Percentiles rank a stretch among this genome's conserved stretches.
Conservation (phyloP, 495 filamentous ascomycete species). For the Tuber umbilicatum region DNA sequence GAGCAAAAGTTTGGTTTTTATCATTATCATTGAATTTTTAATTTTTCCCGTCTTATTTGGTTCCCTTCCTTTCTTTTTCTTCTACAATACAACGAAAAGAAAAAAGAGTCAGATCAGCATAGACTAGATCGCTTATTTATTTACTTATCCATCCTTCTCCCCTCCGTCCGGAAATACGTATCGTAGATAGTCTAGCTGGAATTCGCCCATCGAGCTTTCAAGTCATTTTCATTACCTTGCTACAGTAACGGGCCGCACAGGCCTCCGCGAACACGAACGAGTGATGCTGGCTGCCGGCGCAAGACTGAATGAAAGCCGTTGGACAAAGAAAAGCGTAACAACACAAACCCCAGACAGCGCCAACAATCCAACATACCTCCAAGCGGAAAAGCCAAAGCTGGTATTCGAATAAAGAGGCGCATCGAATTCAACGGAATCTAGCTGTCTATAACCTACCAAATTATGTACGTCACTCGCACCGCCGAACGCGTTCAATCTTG, state of each 20-base stretch:
- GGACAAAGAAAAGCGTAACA: too few relatives aligned
- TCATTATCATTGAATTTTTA: constrained; percentile 5
- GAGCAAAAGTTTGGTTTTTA: not conserved
- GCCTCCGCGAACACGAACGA: constrained; percentile 28
- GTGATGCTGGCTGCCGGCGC: constrained; percentile 25
- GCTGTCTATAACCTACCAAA: too few relatives aligned
- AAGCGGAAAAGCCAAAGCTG: too few relatives aligned
- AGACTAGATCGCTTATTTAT: not conserved
- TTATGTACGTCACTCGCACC: too few relatives aligned
- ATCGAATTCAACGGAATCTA: too few relatives aligned
- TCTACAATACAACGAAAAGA: too few relatives aligned
- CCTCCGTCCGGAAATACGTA: not conserved
- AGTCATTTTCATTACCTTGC: too few relatives aligned
- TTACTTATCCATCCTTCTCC: not conserved
- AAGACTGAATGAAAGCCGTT: too few relatives aligned
- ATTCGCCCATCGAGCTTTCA: not conserved
- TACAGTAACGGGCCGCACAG: not conserved
- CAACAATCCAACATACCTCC: too few relatives aligned
- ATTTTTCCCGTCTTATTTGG: constrained; percentile 1
- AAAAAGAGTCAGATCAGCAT: not conserved
- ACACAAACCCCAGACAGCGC: too few relatives aligned
- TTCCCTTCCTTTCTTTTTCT: not conserved
- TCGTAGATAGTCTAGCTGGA: not conserved
- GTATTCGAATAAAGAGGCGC: too few relatives aligned
- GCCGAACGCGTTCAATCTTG: too few relatives aligned